These are phyloP conservation scores for Phialophora verrucosa DNA, from an alignment of 2,329 filamentous ascomycete species.

Conservation along the genomic window DNA sequence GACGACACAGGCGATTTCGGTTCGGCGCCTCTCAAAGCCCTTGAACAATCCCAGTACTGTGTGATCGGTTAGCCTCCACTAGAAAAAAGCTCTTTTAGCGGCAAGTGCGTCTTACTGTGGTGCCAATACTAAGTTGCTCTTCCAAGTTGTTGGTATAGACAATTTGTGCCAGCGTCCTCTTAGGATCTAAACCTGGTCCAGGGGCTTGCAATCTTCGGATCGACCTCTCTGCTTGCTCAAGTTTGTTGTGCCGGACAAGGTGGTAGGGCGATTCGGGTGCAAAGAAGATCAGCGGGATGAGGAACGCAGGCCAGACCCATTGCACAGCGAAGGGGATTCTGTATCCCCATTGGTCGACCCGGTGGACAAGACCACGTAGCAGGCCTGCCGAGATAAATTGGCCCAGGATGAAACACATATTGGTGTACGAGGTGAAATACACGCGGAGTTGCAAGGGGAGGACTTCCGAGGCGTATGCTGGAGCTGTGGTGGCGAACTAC, in stretches of 20 bases:
- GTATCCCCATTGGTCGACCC: conserved; percentile 46
- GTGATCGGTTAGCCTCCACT: conserved; percentile 59
- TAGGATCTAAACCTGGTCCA: conserved; percentile 37
- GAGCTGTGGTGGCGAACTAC: conserved; percentile 54
- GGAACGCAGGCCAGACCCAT: conserved; percentile 58
- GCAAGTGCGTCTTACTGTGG: conserved; percentile 16
- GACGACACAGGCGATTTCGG: conserved; percentile 55
- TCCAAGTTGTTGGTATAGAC: conserved; percentile 48
- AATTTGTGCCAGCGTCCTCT: conserved; percentile 48
- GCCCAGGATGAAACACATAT: conserved; percentile 50
- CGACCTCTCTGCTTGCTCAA: conserved; percentile 45
- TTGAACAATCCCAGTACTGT: conserved; percentile 43
- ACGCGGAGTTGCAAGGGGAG: conserved; percentile 38
- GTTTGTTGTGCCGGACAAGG: conserved; percentile 46
- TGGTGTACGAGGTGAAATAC: conserved; percentile 47
- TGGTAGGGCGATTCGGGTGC: conserved; percentile 50
- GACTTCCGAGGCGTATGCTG: conserved; percentile 44
- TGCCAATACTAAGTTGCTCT: conserved; percentile 33
- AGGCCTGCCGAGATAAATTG: conserved; percentile 44
- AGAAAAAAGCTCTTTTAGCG: background rate
- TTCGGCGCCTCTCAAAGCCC: conserved; percentile 46
- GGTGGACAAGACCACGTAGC: conserved; percentile 44
- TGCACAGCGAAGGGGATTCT: conserved; percentile 49
- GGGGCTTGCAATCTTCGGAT: conserved; percentile 40
- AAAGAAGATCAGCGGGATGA: conserved; percentile 51